Evolutionary conservation across 2,329 filamentous ascomycete species (phyloP).

Genomic region (Exophiala mesophila): DNA sequence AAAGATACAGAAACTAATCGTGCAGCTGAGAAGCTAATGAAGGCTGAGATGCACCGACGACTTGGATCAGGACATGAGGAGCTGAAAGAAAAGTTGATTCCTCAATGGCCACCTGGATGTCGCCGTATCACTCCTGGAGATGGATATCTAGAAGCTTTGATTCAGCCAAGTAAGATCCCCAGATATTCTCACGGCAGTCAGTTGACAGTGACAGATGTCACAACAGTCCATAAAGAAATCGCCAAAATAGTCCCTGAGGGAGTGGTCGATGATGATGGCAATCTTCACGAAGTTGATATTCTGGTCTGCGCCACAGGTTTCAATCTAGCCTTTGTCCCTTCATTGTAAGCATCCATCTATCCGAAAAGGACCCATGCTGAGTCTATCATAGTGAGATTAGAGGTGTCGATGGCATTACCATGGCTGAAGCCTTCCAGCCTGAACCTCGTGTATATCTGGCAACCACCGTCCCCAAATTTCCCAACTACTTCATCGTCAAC

Average conservation of each 20-base stretch:
- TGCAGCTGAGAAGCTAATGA: conserved; percentile 37
- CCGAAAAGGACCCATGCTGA: too few relatives aligned
- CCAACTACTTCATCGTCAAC: conserved; percentile 19
- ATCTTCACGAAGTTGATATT: conserved; percentile 36
- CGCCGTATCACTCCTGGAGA: conserved; percentile 48
- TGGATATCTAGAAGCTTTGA: conserved; percentile 49
- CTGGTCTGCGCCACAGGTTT: conserved; percentile 43
- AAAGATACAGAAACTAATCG: conserved; percentile 39
- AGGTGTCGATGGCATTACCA: conserved; percentile 7
- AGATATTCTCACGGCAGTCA: too few relatives aligned
- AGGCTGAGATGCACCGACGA: conserved; percentile 40
- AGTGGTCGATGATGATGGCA: conserved; percentile 37
- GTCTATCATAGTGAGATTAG: too few relatives aligned
- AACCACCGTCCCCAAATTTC: conserved; percentile 14
- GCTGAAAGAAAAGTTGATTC: conserved; percentile 31
- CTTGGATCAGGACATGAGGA: conserved; percentile 40
- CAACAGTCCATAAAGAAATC: conserved; percentile 35
- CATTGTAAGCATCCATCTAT: conserved; percentile 12
- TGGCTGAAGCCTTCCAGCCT: conserved; percentile 9
- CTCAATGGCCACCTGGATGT: conserved; percentile 36
- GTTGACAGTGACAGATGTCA: conserved; percentile 8
- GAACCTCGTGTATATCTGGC: conserved; percentile 14
- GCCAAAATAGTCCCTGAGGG: conserved; percentile 35
- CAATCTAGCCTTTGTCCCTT: conserved; percentile 27
- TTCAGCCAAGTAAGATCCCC: conserved; percentile 38